Conservation (phyloP, 805 yeast genomes). For the Cyberlindnera sargentensis region DNA sequence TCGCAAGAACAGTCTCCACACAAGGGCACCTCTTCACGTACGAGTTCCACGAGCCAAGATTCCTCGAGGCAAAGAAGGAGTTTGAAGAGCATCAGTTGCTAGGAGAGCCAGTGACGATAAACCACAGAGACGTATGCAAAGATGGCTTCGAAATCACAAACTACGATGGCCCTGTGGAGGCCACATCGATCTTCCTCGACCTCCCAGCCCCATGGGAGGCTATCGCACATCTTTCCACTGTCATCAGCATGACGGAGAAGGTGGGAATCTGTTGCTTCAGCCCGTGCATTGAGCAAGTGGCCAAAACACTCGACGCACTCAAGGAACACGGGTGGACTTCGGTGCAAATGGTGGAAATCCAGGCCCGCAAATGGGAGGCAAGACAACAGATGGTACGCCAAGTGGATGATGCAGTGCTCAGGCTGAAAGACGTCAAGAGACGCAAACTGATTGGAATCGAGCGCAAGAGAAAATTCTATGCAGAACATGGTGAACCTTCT, state of each 20-base stretch:
- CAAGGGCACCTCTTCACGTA: constrained; percentile 69
- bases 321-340: constrained; percentile 74
- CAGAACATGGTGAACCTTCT: constrained; percentile 17
- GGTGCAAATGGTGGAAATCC: constrained; percentile 89
- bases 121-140: constrained; percentile 89
- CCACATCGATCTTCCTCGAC: constrained; percentile 78
- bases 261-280: constrained; percentile 90
- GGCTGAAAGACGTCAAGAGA: constrained; percentile 72
- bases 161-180: constrained; percentile 38
- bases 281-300: constrained; percentile 97
- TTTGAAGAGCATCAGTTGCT: constrained; percentile 63
- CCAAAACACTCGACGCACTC: constrained; percentile 71
- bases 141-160: constrained; percentile 63
- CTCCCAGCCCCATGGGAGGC: constrained; percentile 98
- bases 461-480: constrained; percentile 34
- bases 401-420: constrained; percentile 69
- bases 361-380: constrained; percentile 81
- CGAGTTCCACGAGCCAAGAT: constrained; percentile 88
- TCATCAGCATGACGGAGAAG: constrained; percentile 43
- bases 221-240: constrained; percentile 59
- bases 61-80: constrained; percentile 69
- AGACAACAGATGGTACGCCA: constrained; percentile 82
- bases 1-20: constrained; percentile 61
- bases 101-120: constrained; percentile 46
- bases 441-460: constrained; percentile 64